phyloP scores from a whole-genome alignment of 495 filamentous ascomycete genomes.

The Terfezia claveryi region DNA sequence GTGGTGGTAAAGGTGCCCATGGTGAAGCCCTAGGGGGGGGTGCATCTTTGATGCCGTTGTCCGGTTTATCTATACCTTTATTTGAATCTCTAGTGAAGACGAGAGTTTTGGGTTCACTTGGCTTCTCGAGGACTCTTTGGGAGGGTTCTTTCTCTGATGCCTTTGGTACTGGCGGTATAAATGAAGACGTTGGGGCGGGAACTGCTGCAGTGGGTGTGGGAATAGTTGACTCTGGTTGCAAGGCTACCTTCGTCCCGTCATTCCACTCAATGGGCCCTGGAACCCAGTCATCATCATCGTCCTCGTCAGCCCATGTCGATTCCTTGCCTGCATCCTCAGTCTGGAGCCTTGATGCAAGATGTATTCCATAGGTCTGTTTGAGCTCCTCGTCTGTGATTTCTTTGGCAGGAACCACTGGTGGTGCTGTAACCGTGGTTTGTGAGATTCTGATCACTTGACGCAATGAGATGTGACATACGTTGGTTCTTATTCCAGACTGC shows the following conservation, averaged over 20 bases:
- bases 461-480: slow-evolving; percentile 35
- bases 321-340: slow-evolving; percentile 58
- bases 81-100: slow-evolving; percentile 23
- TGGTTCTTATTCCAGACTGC: slow-evolving; percentile 94
- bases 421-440: slow-evolving; percentile 28
- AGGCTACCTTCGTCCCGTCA: slow-evolving; percentile 73
- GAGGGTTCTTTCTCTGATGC: neutral
- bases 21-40: slow-evolving; percentile 53
- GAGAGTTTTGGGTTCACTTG: slow-evolving; percentile 13
- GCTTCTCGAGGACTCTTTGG: neutral
- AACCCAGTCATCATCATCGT: slow-evolving; percentile 96
- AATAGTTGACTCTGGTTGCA: slow-evolving; percentile 16
- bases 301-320: slow-evolving; percentile 91
- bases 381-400: slow-evolving; percentile 94
- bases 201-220: slow-evolving; percentile 14
- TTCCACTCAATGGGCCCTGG: slow-evolving; percentile 93
- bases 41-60: slow-evolving; percentile 38
- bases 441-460: neutral
- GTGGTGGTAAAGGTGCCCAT: slow-evolving; percentile 67
- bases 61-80: slow-evolving; percentile 37
- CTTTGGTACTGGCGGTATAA: neutral
- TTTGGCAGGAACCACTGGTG: slow-evolving; percentile 51
- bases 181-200: slow-evolving; percentile 11
- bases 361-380: slow-evolving; percentile 86
- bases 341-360: slow-evolving; percentile 77